phyloP scores from a whole-genome alignment of 2,329 filamentous ascomycete species.

The Fusarium burgessii region DNA sequence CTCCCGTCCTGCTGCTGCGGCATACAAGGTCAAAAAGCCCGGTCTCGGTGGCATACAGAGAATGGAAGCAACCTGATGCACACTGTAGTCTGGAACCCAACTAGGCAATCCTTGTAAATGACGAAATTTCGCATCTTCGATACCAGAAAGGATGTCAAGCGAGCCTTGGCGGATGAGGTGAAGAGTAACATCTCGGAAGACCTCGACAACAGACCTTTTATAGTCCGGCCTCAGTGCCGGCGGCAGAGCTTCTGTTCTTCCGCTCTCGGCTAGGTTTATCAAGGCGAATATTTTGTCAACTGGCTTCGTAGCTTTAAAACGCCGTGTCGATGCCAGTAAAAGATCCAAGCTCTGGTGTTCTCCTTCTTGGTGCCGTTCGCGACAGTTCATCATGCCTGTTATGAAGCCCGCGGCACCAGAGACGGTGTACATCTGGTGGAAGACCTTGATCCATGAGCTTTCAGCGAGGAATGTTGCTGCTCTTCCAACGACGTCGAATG shows the following conservation, averaged over 20 bases:
- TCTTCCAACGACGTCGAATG: neutral
- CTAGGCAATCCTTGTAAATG: neutral
- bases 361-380: neutral
- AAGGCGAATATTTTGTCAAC: neutral
- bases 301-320: neutral
- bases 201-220: neutral
- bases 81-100: neutral
- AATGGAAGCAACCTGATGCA: neutral
- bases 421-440: accelerated
- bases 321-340: neutral
- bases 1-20: neutral
- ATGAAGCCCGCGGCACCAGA: neutral
- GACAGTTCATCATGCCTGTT: neutral
- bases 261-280: neutral
- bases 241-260: accelerated
- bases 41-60: neutral
- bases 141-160: accelerated
- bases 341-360: neutral
- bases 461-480: neutral
- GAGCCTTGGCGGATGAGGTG: neutral
- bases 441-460: neutral
- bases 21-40: neutral
- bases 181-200: neutral
- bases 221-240: neutral
- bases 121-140: neutral